phyloP scores from a whole-genome alignment of 768 basidiomycete species.

The Myochromella boudieri region DNA sequence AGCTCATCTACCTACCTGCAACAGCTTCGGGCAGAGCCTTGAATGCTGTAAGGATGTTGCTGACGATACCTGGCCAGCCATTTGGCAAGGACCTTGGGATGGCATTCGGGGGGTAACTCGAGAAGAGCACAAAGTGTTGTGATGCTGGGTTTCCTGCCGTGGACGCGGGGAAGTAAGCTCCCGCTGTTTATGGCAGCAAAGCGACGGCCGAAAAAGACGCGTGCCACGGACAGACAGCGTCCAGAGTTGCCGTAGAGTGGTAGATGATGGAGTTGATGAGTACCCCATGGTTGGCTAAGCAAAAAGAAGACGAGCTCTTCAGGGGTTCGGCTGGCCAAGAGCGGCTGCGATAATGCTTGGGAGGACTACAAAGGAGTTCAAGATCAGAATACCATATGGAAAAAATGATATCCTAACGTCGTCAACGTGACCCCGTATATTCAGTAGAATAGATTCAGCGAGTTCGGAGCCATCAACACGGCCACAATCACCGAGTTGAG shows the following conservation, averaged over 20 bases:
- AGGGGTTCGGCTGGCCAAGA: constrained; percentile 53
- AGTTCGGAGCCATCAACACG: constrained; percentile 83
- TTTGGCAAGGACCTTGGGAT: constrained; percentile 62
- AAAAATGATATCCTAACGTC: constrained; percentile 50
- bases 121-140: constrained; percentile 75
- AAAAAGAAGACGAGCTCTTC: constrained; percentile 61
- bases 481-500: constrained; percentile 81
- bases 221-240: constrained; percentile 62
- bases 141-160: constrained; percentile 86
- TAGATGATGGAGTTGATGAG: constrained; percentile 82
- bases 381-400: background rate
- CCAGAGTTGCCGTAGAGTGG: constrained; percentile 76
- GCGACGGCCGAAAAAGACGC: constrained; percentile 84
- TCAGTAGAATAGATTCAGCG: constrained; percentile 79
- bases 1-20: constrained; percentile 42
- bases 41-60: constrained; percentile 70
- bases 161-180: constrained; percentile 72
- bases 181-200: constrained; percentile 68
- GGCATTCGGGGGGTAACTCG: constrained; percentile 57
- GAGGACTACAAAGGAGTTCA: constrained; percentile 38
- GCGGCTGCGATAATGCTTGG: constrained; percentile 65
- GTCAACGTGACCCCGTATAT: constrained; percentile 76
- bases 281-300: constrained; percentile 79
- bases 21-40: constrained; percentile 77
- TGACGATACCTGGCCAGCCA: constrained; percentile 77